Conservation (phyloP, 2,329 filamentous ascomycete genomes). For the Colletotrichum eremochloae region DNA sequence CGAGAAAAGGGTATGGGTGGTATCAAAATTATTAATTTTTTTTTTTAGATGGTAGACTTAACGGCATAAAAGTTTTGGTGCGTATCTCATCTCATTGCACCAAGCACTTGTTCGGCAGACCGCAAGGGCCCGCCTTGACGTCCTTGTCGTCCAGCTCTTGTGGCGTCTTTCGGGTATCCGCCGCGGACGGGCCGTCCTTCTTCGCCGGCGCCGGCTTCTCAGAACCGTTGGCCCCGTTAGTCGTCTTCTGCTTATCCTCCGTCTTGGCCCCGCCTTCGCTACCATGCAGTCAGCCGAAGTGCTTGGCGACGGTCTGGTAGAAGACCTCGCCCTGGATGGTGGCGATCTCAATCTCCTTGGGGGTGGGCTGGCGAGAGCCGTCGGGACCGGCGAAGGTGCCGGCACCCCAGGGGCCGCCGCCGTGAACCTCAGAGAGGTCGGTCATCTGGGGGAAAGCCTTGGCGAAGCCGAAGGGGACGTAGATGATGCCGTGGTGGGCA, state of each 20-base stretch:
- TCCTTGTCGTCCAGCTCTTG: conserved; percentile 50
- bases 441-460: conserved; percentile 78
- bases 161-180: conserved; percentile 45
- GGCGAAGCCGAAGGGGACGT: conserved; percentile 94
- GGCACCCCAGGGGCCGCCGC: conserved; percentile 92
- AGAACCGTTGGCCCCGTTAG: conserved; percentile 43
- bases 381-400: conserved; percentile 87
- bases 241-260: conserved; percentile 46
- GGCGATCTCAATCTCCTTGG: conserved; percentile 83
- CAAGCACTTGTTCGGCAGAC: conserved; percentile 80
- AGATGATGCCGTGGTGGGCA: conserved; percentile 94
- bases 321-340: conserved; percentile 87
- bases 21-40: conserved; percentile 18
- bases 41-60: neutral
- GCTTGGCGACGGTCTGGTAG: conserved; percentile 81
- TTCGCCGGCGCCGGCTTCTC: conserved; percentile 41
- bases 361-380: conserved; percentile 84
- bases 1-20: neutral
- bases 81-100: conserved; percentile 64
- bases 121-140: conserved; percentile 76
- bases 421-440: conserved; percentile 83
- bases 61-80: neutral
- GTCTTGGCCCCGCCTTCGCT: conserved; percentile 52
- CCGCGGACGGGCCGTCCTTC: conserved; percentile 10
- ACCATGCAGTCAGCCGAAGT: conserved; percentile 83